Base-by-base conservation (phyloP, 495 filamentous ascomycete species). In the Penicillium herquei region DNA sequence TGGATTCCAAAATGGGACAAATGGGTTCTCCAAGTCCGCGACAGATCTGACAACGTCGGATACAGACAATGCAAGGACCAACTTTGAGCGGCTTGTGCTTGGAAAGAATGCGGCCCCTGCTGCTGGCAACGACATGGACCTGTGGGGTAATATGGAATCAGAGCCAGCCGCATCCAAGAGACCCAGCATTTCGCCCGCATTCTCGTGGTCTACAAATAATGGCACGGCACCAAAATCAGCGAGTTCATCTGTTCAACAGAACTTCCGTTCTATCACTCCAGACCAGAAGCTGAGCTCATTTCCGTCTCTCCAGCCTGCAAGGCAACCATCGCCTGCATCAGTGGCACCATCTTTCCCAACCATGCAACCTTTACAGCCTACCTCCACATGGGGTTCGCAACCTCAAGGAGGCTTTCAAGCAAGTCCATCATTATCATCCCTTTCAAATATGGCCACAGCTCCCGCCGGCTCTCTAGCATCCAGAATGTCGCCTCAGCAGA, bases 21-120 rank as follows among this genome's bases (percentile, higher is more conserved):
- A 62, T 33, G 55, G 59, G 37, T 61, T 71, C 46, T 67, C 70
- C 2, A 65, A 58, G 49, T 54, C 62, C 4, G 51, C 57, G 13
- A 65, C 41, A 16, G 57, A 49, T 17, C 53, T 68, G 13, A 57
- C 47, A n/a, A 62, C 67, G 18, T 62, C 64, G 6, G 68, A 70
- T 41, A 62, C 49, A 6, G 73, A 79, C 18, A 65, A 64, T 14
- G 76, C 81, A 3, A 82, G 87, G 57, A 79, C 84, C 49, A 90
- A 90, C 63, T 98, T 97, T 62, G 92, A 96, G 66, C 79, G 81
- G 1, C 81, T 98, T 16, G 92, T 98, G 12, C 87, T 91, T 63
- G 93, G 93, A 12, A 76, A 74, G 51, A 69, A 58, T 13, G 18
- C 56, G 0, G 56, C 62, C 2, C 56, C 63, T 6, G 58, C 59